Percentiles rank a stretch among this genome's conserved stretches.
phyloP scores from a whole-genome alignment of 192 early-diverging fungal genomes.

The Rhizophagus prolifer region DNA sequence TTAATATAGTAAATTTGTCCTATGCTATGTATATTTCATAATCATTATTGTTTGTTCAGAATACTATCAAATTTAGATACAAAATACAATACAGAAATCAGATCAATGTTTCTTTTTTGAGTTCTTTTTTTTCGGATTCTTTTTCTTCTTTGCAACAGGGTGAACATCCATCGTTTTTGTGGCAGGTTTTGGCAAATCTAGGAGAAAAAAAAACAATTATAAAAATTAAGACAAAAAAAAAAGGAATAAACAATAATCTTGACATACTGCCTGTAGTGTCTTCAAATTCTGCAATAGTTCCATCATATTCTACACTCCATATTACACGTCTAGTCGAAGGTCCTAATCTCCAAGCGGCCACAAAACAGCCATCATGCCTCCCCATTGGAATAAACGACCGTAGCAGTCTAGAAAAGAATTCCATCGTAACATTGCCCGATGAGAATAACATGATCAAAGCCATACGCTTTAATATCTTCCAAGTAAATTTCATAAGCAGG shows the following conservation, averaged over 20 bases:
- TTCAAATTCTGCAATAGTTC: conserved; percentile 5
- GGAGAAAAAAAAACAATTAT: conserved; percentile 19
- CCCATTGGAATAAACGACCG: conserved; percentile 12
- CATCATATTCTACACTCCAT: conserved; percentile 3
- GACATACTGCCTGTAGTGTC: conserved; percentile 2
- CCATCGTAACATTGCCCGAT: background rate
- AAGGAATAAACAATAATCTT: conserved; percentile 6
- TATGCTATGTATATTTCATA: conserved; percentile 8
- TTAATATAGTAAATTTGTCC: conserved; percentile 1
- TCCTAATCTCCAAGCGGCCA: conserved; percentile 14
- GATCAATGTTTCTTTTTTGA: conserved; percentile 27
- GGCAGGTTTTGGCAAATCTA: conserved; percentile 13
- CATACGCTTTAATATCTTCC: conserved; percentile 15
- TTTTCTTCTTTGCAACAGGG: background rate
- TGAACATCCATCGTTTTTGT: conserved; percentile 17
- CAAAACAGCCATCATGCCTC: background rate
- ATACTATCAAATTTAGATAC: background rate
- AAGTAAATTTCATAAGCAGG: background rate
- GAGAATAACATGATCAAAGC: conserved; percentile 18
- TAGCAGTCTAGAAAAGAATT: conserved; percentile 22
- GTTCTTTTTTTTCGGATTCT: conserved; percentile 29
- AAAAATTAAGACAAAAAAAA: background rate
- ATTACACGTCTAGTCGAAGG: background rate
- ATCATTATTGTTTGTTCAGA: background rate
- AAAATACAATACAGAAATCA: conserved; percentile 17